Evolutionary conservation across 805 yeast species (phyloP).

Genomic region (Tetrapisispora phaffii): DNA sequence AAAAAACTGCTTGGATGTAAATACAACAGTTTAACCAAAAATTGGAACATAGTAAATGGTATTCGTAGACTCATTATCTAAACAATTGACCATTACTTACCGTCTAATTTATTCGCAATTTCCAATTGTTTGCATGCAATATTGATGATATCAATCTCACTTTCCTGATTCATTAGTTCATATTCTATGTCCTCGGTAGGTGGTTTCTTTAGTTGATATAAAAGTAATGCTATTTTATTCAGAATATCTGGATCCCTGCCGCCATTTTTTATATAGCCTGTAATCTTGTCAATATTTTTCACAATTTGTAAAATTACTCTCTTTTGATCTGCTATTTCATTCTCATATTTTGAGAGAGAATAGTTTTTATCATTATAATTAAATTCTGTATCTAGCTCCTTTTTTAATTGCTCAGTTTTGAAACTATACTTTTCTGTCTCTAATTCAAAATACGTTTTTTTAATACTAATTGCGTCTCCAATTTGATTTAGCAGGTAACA

Average conservation of each 20-base stretch:
- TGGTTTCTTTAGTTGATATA: constrained; percentile 13
- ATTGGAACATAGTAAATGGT: constrained; percentile 72
- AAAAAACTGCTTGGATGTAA: constrained; percentile 60
- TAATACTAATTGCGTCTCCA: neutral
- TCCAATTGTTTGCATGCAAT: constrained; percentile 26
- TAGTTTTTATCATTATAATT: neutral
- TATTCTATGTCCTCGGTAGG: constrained; percentile 21
- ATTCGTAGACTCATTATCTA: constrained; percentile 63
- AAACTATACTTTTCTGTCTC: neutral
- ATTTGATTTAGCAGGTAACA: neutral
- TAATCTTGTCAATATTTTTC: constrained; percentile 12
- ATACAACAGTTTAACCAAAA: constrained; percentile 44
- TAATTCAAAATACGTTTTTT: neutral
- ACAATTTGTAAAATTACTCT: constrained; percentile 7
- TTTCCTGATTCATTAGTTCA: constrained; percentile 18
- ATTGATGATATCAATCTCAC: constrained; percentile 17
- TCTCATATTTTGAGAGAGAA: neutral
- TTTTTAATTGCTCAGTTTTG: neutral
- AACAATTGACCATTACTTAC: neutral
- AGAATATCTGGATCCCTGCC: constrained; percentile 7
- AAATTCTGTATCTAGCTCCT: too few relatives aligned
- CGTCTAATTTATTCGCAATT: neutral
- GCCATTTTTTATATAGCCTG: constrained; percentile 12
- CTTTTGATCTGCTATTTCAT: constrained; percentile 3
- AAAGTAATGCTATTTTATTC: constrained; percentile 14